A percentile compares a stretch with the other conserved stretches of the same genome.
These are phyloP conservation scores for Lactarius sanguifluus DNA, from an alignment of 768 basidiomycete genomes.

Conservation along the genomic window DNA sequence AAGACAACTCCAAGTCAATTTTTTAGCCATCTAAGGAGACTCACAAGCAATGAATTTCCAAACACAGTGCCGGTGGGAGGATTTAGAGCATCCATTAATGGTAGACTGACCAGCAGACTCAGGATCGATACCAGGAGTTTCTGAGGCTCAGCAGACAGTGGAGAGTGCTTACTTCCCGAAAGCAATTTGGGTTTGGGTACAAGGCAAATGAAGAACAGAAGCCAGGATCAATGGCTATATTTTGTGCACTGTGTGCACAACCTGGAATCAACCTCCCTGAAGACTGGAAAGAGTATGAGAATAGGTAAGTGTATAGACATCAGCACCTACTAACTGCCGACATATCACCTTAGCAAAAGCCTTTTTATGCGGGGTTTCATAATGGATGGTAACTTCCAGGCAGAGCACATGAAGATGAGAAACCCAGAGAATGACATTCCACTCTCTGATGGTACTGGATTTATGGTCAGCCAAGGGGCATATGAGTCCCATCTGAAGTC, in stretches of 20 bases:
- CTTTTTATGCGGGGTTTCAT: slow-evolving; percentile 7
- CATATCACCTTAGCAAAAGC: neutral
- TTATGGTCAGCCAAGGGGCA: neutral
- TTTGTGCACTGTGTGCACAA: slow-evolving; percentile 1
- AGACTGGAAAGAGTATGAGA: no score
- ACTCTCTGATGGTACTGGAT: slow-evolving; percentile 2
- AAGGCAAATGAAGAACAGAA: neutral
- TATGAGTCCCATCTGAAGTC: slow-evolving; percentile 4
- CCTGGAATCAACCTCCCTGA: neutral
- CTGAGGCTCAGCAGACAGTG: no score
- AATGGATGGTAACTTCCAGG: slow-evolving; percentile 9
- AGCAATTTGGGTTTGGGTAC: neutral
- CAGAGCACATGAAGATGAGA: slow-evolving; percentile 8
- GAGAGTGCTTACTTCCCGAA: neutral
- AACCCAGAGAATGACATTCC: neutral
- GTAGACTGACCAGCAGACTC: neutral
- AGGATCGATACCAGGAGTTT: no score
- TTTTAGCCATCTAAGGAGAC: neutral
- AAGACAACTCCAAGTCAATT: neutral
- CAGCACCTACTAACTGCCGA: neutral
- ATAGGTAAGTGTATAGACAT: neutral
- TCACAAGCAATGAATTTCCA: slow-evolving; percentile 1
- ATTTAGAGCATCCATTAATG: neutral
- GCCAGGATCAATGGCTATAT: slow-evolving; percentile 4
- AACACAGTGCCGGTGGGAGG: neutral